Base-by-base conservation (phyloP, 306 rosid genomes). In the Dryas octopetala region DNA sequence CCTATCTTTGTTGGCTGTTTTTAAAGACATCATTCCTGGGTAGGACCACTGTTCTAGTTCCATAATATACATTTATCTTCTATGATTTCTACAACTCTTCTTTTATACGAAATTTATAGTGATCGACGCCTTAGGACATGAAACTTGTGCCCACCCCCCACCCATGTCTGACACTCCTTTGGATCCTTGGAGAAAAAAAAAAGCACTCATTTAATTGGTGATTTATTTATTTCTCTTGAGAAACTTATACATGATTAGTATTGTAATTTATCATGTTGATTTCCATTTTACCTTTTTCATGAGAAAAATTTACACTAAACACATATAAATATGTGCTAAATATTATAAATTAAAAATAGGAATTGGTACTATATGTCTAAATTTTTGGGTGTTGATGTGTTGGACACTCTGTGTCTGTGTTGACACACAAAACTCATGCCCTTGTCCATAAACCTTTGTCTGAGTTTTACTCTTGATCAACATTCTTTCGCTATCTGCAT, bases 11-110 rank as follows among this genome's bases (percentile, higher is more conserved):
- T 86, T 90, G 80, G 96, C 97, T 73, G 96, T 90, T 75, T 92
- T 92, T 79, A 95, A 88, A 84, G 99, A 92, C 82, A 88, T 95
- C 72, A 82, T 92, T 74, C 99, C 97, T 53, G 99, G 97, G 99
- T 95, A 81, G 45, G 78, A 46, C 73, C 65, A 67, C 53, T 82
- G 62, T 47, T 73, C 40, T 61, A 68, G 47, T 55, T 71, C 41
- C 65, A 49, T 73, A 71, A 44, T 77, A 68, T 76, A 45, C 73
- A 9, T 71, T 79, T 47, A 47, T 66, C 23, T 79, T 50, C 63
- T 77, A 7, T 46, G 53, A 43, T 45, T 38, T 44, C 16, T 44
- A 8, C 54, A 16, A 57, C 62, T 70, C 40, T 66, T 66, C 9
- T 23, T 70, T 57, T 8, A 5, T 26, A 23, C 44, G 26, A 44